Evolutionary conservation across 768 basidiomycete species (phyloP).

Genomic region (Collybia sp.): DNA sequence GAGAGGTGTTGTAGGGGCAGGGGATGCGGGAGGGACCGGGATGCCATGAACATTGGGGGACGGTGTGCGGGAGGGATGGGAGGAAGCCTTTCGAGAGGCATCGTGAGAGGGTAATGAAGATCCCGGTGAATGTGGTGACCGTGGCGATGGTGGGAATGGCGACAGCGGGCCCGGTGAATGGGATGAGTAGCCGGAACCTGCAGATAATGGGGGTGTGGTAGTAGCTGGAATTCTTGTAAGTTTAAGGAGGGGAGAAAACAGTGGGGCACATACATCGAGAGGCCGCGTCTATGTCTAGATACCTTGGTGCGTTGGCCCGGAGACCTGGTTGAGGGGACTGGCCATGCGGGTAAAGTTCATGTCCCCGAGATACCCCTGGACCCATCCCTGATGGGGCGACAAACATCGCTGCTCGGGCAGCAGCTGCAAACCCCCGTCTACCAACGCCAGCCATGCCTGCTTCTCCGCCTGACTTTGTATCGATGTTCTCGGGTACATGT

Average conservation of each 20-base stretch:
- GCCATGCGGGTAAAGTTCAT: slow-evolving; percentile 9
- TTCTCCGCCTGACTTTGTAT: slow-evolving; percentile 71
- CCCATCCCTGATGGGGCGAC: too few relatives aligned
- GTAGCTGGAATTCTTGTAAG: slow-evolving; percentile 17
- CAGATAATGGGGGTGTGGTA: slow-evolving; percentile 42
- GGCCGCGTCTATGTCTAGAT: slow-evolving; percentile 41
- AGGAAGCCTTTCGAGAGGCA: too few relatives aligned
- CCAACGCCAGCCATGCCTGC: slow-evolving; percentile 93
- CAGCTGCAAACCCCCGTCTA: slow-evolving; percentile 78
- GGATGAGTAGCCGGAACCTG: slow-evolving; percentile 40
- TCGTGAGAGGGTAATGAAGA: slow-evolving; percentile 2
- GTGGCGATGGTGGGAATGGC: slow-evolving; percentile 31
- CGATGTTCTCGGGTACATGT: slow-evolving; percentile 32
- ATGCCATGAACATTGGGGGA: slow-evolving; percentile 15
- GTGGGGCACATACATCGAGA: slow-evolving; percentile 31
- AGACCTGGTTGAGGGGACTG: slow-evolving; percentile 10
- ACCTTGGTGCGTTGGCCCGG: slow-evolving; percentile 34
- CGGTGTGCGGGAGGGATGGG: slow-evolving; percentile 9
- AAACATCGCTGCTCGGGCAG: slow-evolving; percentile 49
- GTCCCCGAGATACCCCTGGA: slow-evolving; percentile 5
- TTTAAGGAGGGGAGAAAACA: slow-evolving; percentile 11
- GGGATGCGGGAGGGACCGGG: slow-evolving; percentile 7
- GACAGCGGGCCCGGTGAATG: slow-evolving; percentile 38
- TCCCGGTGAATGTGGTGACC: slow-evolving; percentile 12
- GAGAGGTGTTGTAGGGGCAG: slow-evolving; percentile 4